Percentiles rank a stretch among this genome's conserved stretches.
Evolutionary conservation across 148 eudicot species (phyloP).

Genomic region (Rheum nobile): DNA sequence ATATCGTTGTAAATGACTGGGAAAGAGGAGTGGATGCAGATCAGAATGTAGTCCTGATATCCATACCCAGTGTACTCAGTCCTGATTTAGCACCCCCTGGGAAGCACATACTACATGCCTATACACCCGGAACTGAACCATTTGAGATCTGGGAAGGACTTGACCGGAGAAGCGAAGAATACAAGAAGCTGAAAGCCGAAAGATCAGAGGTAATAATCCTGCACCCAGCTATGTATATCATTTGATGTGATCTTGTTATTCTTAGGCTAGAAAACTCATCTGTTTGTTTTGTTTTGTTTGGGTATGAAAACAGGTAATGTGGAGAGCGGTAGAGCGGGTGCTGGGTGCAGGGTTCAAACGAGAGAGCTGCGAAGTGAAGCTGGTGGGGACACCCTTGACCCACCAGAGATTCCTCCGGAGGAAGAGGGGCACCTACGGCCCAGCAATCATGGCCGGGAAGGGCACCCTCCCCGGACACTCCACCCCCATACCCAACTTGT

Average conservation of each 20-base stretch:
- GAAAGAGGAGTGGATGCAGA: conserved; percentile 89
- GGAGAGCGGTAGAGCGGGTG: conserved; percentile 80
- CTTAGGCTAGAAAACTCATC: no score
- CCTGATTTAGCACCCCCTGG: conserved; percentile 87
- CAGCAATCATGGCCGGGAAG: conserved; percentile 82
- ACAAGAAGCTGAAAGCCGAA: conserved; percentile 80
- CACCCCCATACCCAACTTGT: conserved; percentile 68
- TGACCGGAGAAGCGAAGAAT: conserved; percentile 68
- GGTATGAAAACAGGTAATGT: conserved; percentile 44
- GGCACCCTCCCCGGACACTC: conserved; percentile 78
- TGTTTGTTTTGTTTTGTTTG: neutral
- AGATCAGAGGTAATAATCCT: conserved; percentile 69
- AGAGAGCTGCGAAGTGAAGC: conserved; percentile 70
- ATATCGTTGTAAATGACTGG: conserved; percentile 92
- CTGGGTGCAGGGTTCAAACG: conserved; percentile 73
- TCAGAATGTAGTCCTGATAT: conserved; percentile 91
- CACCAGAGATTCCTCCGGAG: conserved; percentile 74
- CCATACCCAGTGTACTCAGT: conserved; percentile 79
- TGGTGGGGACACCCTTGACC: conserved; percentile 89
- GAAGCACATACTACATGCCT: conserved; percentile 87
- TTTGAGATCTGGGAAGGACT: conserved; percentile 90
- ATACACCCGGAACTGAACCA: conserved; percentile 90
- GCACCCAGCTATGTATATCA: neutral
- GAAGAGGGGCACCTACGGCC: conserved; percentile 93
- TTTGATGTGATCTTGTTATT: no score